phyloP scores from a whole-genome alignment of 352 stramenopile species.

The Globisporangium takayamanum region DNA sequence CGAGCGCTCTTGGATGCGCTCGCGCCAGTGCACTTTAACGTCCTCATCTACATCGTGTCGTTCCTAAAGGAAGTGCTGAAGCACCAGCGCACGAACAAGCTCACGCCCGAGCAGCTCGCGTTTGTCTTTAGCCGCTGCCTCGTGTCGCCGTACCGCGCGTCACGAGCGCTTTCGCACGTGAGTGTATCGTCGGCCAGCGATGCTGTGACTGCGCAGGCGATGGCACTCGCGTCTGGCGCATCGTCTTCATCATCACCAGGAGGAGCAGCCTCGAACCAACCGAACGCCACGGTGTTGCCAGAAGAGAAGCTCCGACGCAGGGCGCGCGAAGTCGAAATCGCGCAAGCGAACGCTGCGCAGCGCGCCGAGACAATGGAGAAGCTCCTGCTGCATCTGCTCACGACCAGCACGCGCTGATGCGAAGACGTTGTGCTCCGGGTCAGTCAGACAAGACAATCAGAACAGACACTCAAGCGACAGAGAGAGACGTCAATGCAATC shows the following conservation, averaged over 20 bases:
- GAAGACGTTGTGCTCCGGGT: too few relatives aligned
- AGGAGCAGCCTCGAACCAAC: slow-evolving; percentile 18
- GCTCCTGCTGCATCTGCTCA: slow-evolving; percentile 64
- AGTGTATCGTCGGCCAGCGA: not conserved
- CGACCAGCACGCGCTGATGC: slow-evolving; percentile 33
- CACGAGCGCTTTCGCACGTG: slow-evolving; percentile 3
- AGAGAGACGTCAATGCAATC: too few relatives aligned
- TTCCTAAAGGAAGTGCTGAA: slow-evolving; percentile 95
- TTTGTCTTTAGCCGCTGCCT: slow-evolving; percentile 75
- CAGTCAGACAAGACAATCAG: too few relatives aligned
- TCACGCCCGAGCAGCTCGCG: slow-evolving; percentile 64
- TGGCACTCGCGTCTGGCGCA: not conserved
- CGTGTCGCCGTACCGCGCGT: slow-evolving; percentile 38
- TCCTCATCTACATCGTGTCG: slow-evolving; percentile 95
- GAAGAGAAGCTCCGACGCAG: slow-evolving; percentile 57
- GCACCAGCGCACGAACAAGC: slow-evolving; percentile 45
- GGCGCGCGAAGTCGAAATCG: slow-evolving; percentile 45
- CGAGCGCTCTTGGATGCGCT: slow-evolving; percentile 68
- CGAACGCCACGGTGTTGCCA: slow-evolving; percentile 22
- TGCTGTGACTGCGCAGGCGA: not conserved
- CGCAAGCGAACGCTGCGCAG: slow-evolving; percentile 42
- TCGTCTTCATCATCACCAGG: too few relatives aligned
- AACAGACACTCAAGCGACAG: too few relatives aligned
- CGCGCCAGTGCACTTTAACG: slow-evolving; percentile 94
- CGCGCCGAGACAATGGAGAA: slow-evolving; percentile 69